These are phyloP conservation scores for Martiniozyma asiatica DNA, from an alignment of 1,139 yeast species.

Conservation along the genomic window DNA sequence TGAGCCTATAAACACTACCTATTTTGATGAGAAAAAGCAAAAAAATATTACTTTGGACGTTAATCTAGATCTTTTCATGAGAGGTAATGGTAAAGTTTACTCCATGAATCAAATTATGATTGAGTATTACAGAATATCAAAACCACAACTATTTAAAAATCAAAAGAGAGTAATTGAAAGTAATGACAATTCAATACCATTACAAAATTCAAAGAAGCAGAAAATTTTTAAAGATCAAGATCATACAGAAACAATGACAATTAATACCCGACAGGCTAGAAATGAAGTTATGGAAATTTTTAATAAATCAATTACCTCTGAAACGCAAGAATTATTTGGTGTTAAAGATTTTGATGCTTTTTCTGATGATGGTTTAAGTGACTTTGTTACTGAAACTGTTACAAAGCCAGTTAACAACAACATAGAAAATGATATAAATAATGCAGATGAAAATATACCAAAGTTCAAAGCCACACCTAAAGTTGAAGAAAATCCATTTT, in stretches of 20 bases:
- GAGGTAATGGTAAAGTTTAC: not conserved
- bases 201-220: too few relatives aligned
- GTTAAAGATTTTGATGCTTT: constrained; percentile 15
- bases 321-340: constrained; percentile 1
- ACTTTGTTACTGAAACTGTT: constrained; percentile 42
- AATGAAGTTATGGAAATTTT: constrained; percentile 70
- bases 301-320: constrained; percentile 42
- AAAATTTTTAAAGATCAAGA: too few relatives aligned
- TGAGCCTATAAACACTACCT: constrained; percentile 27
- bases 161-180: too few relatives aligned
- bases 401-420: constrained; percentile 9
- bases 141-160: too few relatives aligned
- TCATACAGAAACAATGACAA: constrained; percentile 68
- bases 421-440: not conserved
- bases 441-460: too few relatives aligned
- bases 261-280: constrained; percentile 64
- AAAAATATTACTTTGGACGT: constrained; percentile 53
- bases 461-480: too few relatives aligned
- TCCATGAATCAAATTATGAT: constrained; percentile 4
- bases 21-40: constrained; percentile 42
- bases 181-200: too few relatives aligned
- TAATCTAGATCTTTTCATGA: constrained; percentile 45
- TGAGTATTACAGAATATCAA: constrained; percentile 2
- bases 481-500: too few relatives aligned
- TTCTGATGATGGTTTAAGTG: constrained; percentile 29